Evolutionary conservation across 1,284 basidiomycete species (phyloP).

Genomic region (Naganishia sp.): DNA sequence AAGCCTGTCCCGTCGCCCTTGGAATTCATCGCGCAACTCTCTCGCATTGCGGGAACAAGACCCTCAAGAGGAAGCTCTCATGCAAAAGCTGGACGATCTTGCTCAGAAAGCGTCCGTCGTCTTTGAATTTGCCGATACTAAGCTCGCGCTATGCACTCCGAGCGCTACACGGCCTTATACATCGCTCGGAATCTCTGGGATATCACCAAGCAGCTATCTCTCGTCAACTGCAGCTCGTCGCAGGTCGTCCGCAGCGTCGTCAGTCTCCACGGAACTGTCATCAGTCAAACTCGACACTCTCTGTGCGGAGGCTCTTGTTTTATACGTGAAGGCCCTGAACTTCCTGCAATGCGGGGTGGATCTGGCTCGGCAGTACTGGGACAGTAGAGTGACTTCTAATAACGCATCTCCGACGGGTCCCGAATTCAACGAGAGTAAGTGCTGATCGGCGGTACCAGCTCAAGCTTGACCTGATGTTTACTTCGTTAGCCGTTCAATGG

Average conservation of each 20-base stretch:
- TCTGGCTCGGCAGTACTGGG: constrained; percentile 55
- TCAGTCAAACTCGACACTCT: constrained; percentile 45
- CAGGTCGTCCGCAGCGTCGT: constrained; percentile 37
- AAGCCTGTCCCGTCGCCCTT: constrained; percentile 26
- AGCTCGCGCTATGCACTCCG: constrained; percentile 71
- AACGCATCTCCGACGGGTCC: constrained; percentile 47
- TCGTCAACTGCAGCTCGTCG: constrained; percentile 28
- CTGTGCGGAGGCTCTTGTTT: constrained; percentile 73
- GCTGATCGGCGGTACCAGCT: neutral
- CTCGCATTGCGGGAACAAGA: constrained; percentile 56
- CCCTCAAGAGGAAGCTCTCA: constrained; percentile 75
- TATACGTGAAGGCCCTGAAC: constrained; percentile 90
- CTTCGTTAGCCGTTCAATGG: constrained; percentile 58
- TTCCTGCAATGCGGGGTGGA: constrained; percentile 91
- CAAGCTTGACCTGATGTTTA: neutral
- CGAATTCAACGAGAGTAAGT: constrained; percentile 60
- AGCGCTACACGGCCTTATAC: constrained; percentile 15
- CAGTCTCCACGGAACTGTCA: constrained; percentile 35
- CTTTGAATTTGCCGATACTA: constrained; percentile 88
- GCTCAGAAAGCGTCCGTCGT: constrained; percentile 95
- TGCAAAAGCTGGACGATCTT: constrained; percentile 76
- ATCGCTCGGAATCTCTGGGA: constrained; percentile 10
- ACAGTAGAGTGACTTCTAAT: constrained; percentile 43
- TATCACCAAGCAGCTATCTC: constrained; percentile 14
- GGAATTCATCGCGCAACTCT: constrained; percentile 14